Conservation (phyloP, 2,329 filamentous ascomycete genomes). For the Pochonia chlamydosporia region DNA sequence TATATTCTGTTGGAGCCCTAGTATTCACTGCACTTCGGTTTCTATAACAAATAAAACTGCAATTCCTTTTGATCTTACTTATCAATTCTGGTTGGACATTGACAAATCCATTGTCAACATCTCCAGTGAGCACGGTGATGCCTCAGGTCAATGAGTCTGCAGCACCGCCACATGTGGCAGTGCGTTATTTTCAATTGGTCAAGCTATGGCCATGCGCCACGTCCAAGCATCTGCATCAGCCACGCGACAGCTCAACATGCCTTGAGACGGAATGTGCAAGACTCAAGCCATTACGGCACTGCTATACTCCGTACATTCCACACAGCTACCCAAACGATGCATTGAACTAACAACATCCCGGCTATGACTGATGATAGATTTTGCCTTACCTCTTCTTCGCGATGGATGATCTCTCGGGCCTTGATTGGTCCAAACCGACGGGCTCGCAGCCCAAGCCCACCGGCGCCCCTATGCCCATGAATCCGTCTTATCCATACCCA, state of each 20-base stretch:
- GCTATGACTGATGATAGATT: slow-evolving; percentile 5
- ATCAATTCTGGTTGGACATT: too few species aligned
- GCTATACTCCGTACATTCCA: background rate
- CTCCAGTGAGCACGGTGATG: too few species aligned
- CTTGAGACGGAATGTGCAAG: background rate
- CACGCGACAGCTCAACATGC: background rate
- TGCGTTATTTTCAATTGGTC: background rate
- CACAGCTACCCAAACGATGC: slow-evolving; percentile 1
- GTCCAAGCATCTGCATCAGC: background rate
- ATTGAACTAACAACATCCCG: slow-evolving; percentile 6
- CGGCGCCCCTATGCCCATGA: slow-evolving; percentile 23
- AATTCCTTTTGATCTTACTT: too few species aligned
- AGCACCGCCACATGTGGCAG: too few species aligned
- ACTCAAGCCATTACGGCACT: background rate
- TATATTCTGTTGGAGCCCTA: too few species aligned
- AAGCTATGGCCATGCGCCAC: background rate
- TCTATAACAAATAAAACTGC: too few species aligned
- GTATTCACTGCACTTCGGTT: too few species aligned
- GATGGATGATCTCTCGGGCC: slow-evolving; percentile 58
- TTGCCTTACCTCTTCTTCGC: slow-evolving; percentile 13
- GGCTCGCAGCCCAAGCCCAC: slow-evolving; percentile 29
- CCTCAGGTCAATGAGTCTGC: too few species aligned
- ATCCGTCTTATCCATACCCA: slow-evolving; percentile 43
- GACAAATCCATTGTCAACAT: too few species aligned
- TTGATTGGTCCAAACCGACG: slow-evolving; percentile 50